Base-by-base conservation (phyloP, 2,329 filamentous ascomycete species). In the Apiospora saccharicola region DNA sequence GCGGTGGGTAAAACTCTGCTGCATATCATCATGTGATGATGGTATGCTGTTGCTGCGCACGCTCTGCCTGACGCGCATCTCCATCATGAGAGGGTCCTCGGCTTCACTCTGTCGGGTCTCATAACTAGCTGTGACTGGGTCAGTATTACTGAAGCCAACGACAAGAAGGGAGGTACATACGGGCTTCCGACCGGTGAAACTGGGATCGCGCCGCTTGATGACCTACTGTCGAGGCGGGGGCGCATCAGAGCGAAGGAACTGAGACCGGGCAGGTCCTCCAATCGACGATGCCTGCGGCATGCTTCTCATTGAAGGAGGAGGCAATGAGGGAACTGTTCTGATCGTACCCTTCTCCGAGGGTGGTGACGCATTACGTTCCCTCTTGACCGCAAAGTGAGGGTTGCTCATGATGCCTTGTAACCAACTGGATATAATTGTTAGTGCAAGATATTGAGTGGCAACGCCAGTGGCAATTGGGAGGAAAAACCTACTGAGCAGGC, bases 1-100 rank as follows among this genome's bases (percentile, higher is more conserved):
- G n/a, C 74, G 79, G 68, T 83, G 82, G 0, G 79, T 80, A 44
- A 78, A 81, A 51, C 78, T 80, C 24, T 77, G 76, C 34, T 80
- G 78, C 47, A 75, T 73, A 61, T 70, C 61, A 77, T 75, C 74
- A 7, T 68, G 67, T 12, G 46, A 70, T 19, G 68, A 70, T 1
- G 47, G 46, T 2, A 70, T n/a, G 68, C 68, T 70, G 7, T 57
- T 34, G 47, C 47, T 57, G 14, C 68, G 68, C 3, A 51, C 68
- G 14, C 46, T 43, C 37, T 70, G 47, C 22, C 68, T 44, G 14
- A 70, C 47, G 12, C 68, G 30, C 46, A 70, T 51, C 49, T 70
- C 68, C 68, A 70, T 57, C 47, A 70, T 70, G 30, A 70, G 46
- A 5, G 47, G 46, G 14, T 49, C 67, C 14, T 73, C 72, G 34